Evolutionary conservation across 371 early-diverging fungal genomes (phyloP).

Genomic region (Mortierella sp.): DNA sequence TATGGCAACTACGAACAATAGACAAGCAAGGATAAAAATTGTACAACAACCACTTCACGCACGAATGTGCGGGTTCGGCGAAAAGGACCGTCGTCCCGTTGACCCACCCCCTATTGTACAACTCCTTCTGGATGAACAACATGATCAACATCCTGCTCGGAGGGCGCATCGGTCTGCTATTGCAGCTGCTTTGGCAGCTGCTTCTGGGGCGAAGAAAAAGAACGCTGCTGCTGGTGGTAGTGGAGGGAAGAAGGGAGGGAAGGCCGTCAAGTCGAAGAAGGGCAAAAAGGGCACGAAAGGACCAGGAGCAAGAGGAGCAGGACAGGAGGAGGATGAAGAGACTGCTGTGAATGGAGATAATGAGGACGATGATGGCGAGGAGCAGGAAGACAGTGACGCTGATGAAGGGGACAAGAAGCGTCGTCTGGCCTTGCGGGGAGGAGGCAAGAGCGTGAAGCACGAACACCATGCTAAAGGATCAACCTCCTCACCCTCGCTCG

Average conservation of each 20-base stretch:
- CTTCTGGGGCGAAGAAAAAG: neutral
- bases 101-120: conserved; percentile 81
- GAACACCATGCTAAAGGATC: neutral
- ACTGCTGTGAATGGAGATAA: conserved; percentile 4
- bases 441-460: conserved; percentile 4
- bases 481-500: conserved; percentile 22
- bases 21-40: conserved; percentile 59
- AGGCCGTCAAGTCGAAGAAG: neutral
- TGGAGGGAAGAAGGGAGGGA: neutral
- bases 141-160: conserved; percentile 54
- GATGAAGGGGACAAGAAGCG: neutral
- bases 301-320: neutral
- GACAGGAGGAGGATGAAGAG: conserved; percentile 8
- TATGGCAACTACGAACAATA: conserved; percentile 13
- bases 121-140: conserved; percentile 65
- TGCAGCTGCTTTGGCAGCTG: neutral
- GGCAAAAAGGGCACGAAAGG: neutral
- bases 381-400: conserved; percentile 25
- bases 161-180: conserved; percentile 27
- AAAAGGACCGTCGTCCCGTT: conserved; percentile 81
- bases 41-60: conserved; percentile 87
- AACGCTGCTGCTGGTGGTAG: neutral
- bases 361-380: conserved; percentile 23
- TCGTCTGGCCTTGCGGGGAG: neutral
- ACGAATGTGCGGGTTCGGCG: conserved; percentile 89